Evolutionary conservation across 1,139 yeast genomes (phyloP).

Genomic region (Lodderomyces metapsilosis): DNA sequence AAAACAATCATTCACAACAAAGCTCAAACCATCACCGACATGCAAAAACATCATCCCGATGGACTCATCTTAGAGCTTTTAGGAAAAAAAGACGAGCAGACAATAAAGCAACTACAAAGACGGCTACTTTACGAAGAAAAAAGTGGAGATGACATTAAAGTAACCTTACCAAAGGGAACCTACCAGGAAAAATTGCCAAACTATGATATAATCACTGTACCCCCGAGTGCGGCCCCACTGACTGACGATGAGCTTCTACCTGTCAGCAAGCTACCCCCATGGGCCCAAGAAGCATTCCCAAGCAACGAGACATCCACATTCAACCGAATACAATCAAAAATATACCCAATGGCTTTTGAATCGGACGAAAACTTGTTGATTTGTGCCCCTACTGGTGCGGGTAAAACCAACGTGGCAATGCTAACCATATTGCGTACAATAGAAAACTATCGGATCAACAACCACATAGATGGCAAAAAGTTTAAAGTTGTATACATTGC

Average conservation of each 20-base stretch:
- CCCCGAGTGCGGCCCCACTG: constrained; percentile 59
- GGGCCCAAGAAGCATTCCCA: constrained; percentile 83
- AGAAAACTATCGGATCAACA: constrained; percentile 48
- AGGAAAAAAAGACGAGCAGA: constrained; percentile 18
- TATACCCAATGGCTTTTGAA: constrained; percentile 73
- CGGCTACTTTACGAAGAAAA: constrained; percentile 8
- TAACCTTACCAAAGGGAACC: constrained; percentile 80
- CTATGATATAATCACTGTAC: constrained; percentile 87
- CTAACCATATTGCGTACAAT: constrained; percentile 67
- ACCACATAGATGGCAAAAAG: constrained; percentile 50
- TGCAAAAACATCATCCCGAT: constrained; percentile 22
- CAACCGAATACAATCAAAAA: constrained; percentile 81
- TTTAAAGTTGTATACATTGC: constrained; percentile 90
- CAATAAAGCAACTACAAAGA: constrained; percentile 14
- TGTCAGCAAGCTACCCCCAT: constrained; percentile 66
- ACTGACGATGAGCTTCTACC: constrained; percentile 53
- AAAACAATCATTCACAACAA: constrained; percentile 33
- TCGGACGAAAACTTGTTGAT: constrained; percentile 70
- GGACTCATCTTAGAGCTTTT: constrained; percentile 14
- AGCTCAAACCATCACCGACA: constrained; percentile 26
- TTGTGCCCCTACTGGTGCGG: constrained; percentile 99
- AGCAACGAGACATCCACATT: constrained; percentile 61
- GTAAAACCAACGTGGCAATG: constrained; percentile 95
- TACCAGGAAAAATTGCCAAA: constrained; percentile 68
- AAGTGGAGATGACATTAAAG: constrained; percentile 28